These are phyloP conservation scores for Stagonosporopsis chrysanthemi DNA, from an alignment of 2,329 filamentous ascomycete genomes.

Conservation along the genomic window DNA sequence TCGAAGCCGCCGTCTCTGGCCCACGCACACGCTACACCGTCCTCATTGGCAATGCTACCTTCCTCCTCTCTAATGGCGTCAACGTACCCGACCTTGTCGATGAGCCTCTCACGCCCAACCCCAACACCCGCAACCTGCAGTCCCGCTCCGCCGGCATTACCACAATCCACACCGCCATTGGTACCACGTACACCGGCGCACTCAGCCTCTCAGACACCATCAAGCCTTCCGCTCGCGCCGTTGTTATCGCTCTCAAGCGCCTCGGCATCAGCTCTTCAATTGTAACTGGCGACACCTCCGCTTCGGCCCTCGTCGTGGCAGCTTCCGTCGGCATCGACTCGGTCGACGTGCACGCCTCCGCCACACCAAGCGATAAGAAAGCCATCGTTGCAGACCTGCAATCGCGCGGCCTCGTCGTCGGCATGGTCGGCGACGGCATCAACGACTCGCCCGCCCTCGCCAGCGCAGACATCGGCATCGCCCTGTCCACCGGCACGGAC, in stretches of 20 bases:
- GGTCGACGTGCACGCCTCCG: slow-evolving; percentile 82
- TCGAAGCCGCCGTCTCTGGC: slow-evolving; percentile 76
- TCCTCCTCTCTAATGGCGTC: slow-evolving; percentile 75
- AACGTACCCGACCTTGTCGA: slow-evolving; percentile 66
- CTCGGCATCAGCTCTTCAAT: slow-evolving; percentile 90
- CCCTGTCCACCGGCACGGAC: slow-evolving; percentile 90
- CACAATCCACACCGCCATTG: slow-evolving; percentile 89
- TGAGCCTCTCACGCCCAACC: slow-evolving; percentile 53
- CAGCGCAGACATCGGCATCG: slow-evolving; percentile 91
- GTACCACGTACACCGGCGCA: slow-evolving; percentile 79
- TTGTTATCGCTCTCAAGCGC: slow-evolving; percentile 79
- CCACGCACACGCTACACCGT: slow-evolving; percentile 77
- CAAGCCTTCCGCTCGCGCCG: slow-evolving; percentile 83
- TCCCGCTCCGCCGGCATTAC: slow-evolving; percentile 72
- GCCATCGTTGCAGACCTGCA: slow-evolving; percentile 81
- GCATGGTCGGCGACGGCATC: slow-evolving; percentile 97
- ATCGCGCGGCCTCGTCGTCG: slow-evolving; percentile 75
- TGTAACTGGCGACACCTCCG: slow-evolving; percentile 89
- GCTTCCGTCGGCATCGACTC: slow-evolving; percentile 79
- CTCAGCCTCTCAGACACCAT: slow-evolving; percentile 88
- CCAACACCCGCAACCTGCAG: slow-evolving; percentile 49
- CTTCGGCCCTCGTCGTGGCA: slow-evolving; percentile 85
- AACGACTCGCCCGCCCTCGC: slow-evolving; percentile 97
- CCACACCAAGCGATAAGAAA: slow-evolving; percentile 91
- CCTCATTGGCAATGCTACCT: slow-evolving; percentile 82